Percentiles rank a stretch among this genome's conserved stretches.
Conservation (phyloP, 371 early-diverging fungal species). For the Mortierella sp. region DNA sequence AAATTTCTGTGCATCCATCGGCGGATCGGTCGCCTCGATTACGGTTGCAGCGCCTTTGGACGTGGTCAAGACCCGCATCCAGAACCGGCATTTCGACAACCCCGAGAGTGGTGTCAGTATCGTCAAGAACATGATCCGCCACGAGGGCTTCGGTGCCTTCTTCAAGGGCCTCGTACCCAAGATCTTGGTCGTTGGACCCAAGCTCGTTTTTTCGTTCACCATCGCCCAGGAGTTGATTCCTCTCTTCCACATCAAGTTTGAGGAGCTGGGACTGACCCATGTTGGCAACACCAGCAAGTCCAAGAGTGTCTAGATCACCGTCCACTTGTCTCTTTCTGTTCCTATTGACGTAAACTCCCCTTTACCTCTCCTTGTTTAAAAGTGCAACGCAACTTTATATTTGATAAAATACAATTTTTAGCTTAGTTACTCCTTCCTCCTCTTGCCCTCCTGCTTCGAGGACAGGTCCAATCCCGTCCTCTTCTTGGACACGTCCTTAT, state of each 20-base stretch:
- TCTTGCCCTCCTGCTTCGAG: constrained; percentile 37
- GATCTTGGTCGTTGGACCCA: constrained; percentile 95
- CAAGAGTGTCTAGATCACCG: no score
- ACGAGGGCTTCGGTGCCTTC: constrained; percentile 95
- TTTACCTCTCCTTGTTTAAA: no score
- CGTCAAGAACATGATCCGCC: constrained; percentile 85
- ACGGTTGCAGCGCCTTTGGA: constrained; percentile 97
- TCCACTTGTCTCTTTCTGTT: no score
- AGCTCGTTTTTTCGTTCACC: constrained; percentile 97
- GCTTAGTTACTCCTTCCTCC: constrained; percentile 45
- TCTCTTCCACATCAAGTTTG: constrained; percentile 70
- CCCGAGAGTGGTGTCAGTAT: constrained; percentile 91
- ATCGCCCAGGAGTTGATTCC: constrained; percentile 96
- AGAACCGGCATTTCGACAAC: constrained; percentile 89
- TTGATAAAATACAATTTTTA: no score
- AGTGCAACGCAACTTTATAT: no score
- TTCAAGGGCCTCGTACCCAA: constrained; percentile 98
- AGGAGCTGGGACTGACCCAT: constrained; percentile 58
- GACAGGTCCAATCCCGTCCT: constrained; percentile 37
- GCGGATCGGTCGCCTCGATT: constrained; percentile 95
- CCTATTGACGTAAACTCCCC: no score
- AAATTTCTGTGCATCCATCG: constrained; percentile 96
- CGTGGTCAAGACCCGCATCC: constrained; percentile 98
- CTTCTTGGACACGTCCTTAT: constrained; percentile 50
- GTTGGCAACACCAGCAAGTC: constrained; percentile 40